Percentiles rank a stretch among this genome's conserved stretches.
Evolutionary conservation across 2,329 filamentous ascomycete species (phyloP).

Genomic region (Escovopsis sp.): DNA sequence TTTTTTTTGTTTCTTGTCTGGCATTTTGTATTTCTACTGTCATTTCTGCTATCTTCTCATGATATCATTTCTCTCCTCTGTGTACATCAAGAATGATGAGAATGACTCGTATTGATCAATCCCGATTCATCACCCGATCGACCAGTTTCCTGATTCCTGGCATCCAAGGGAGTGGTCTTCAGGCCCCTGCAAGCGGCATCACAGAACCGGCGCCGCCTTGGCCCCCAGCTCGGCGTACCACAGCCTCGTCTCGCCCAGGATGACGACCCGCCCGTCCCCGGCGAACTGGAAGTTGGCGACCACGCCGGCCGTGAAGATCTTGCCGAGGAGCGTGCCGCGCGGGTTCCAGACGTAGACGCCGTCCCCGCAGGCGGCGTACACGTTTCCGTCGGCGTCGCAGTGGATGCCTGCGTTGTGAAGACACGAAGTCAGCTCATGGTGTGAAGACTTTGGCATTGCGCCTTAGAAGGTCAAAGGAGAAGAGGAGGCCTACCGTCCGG

Average conservation of each 20-base stretch:
- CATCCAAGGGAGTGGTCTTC: too few species aligned
- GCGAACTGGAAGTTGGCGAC: conserved; percentile 35
- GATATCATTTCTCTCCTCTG: too few species aligned
- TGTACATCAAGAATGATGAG: too few species aligned
- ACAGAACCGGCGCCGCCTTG: conserved; percentile 3
- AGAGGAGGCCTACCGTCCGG: conserved; percentile 7
- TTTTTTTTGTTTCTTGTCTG: too few species aligned
- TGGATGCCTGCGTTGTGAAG: conserved; percentile 25
- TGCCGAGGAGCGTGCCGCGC: conserved; percentile 30
- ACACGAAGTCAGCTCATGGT: conserved; percentile 33
- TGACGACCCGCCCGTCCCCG: conserved; percentile 25
- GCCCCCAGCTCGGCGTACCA: conserved; percentile 3
- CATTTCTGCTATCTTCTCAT: too few species aligned
- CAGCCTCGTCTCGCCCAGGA: conserved; percentile 10
- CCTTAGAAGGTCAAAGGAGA: conserved; percentile 15
- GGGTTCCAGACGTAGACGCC: conserved; percentile 34
- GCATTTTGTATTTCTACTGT: too few species aligned
- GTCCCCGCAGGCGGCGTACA: conserved; percentile 34
- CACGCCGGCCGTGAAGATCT: conserved; percentile 26
- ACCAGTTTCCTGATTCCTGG: too few species aligned
- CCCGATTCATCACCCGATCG: too few species aligned
- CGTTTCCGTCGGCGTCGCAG: conserved; percentile 30
- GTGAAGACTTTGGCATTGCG: conserved; percentile 13
- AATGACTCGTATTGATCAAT: too few species aligned
- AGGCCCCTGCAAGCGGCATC: too few species aligned